phyloP scores from a whole-genome alignment of 208 protist species.

The Porcisia hertigi region DNA sequence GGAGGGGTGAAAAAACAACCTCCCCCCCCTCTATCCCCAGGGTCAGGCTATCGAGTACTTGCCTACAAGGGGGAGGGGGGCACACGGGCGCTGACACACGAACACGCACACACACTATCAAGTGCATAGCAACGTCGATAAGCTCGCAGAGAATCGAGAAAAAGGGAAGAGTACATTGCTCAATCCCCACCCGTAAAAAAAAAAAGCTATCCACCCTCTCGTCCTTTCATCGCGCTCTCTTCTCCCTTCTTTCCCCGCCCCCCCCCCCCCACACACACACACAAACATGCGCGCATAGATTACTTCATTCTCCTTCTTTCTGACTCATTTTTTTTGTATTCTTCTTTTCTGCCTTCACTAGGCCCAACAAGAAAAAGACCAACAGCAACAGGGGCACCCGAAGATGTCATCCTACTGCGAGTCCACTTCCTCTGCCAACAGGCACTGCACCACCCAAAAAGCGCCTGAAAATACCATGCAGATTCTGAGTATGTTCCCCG shows the following conservation, averaged over 20 bases:
- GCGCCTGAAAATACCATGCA: constrained; percentile 45
- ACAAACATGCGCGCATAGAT: neutral
- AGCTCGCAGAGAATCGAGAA: neutral
- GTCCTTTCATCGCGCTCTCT: too few relatives aligned
- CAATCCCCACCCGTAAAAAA: too few relatives aligned
- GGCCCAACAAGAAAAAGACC: neutral
- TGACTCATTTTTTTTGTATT: neutral
- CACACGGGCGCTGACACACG: neutral
- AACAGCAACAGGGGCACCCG: neutral
- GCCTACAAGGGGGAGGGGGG: too few relatives aligned
- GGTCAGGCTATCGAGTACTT: too few relatives aligned
- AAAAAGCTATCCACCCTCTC: too few relatives aligned
- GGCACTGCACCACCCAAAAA: constrained; percentile 21
- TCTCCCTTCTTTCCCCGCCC: too few relatives aligned
- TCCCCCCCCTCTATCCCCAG: too few relatives aligned
- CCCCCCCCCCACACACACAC: neutral
- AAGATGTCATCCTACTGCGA: constrained; percentile 5
- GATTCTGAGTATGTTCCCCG: constrained; percentile 68
- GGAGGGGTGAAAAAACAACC: too few relatives aligned
- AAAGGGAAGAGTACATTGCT: neutral
- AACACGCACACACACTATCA: neutral
- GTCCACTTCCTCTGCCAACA: constrained; percentile 23
- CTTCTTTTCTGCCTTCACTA: neutral
- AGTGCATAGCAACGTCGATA: neutral
- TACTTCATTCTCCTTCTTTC: neutral